Conservation (phyloP, 306 rosid species). For the Lupinus albus region DNA sequence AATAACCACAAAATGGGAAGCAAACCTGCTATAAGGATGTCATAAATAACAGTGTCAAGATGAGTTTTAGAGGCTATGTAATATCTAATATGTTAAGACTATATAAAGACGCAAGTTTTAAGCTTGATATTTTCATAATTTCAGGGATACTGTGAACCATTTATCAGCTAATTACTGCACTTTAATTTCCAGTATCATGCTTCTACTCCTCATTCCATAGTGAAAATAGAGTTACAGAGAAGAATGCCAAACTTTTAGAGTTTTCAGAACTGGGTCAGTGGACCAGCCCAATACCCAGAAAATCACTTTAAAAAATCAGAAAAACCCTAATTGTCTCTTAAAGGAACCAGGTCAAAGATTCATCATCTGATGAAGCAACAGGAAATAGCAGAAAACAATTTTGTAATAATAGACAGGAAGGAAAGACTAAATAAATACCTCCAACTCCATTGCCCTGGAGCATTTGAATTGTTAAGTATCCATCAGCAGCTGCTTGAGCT, state of each 20-base stretch:
- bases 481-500: slow-evolving; percentile 86
- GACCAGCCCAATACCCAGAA: too few relatives aligned
- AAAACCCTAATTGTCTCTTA: too few relatives aligned
- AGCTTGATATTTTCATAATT: slow-evolving; percentile 13
- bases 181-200: neutral
- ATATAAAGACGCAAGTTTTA: neutral
- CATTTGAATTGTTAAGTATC: slow-evolving; percentile 66
- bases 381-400: too few relatives aligned
- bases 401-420: slow-evolving; percentile 13
- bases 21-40: slow-evolving; percentile 23
- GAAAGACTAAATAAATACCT: slow-evolving; percentile 50
- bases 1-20: slow-evolving; percentile 12
- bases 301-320: too few relatives aligned
- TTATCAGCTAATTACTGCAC: neutral
- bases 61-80: neutral
- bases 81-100: neutral
- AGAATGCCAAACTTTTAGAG: too few relatives aligned
- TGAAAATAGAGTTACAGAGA: neutral
- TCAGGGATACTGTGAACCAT: too few relatives aligned
- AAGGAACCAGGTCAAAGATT: too few relatives aligned
- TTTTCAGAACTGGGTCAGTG: too few relatives aligned
- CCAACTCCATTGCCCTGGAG: slow-evolving; percentile 52
- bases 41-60: slow-evolving; percentile 14
- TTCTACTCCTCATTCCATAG: neutral
- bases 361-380: too few relatives aligned